Base-by-base conservation (phyloP, 129 eudicot genomes). In the Deinandra increscens region DNA sequence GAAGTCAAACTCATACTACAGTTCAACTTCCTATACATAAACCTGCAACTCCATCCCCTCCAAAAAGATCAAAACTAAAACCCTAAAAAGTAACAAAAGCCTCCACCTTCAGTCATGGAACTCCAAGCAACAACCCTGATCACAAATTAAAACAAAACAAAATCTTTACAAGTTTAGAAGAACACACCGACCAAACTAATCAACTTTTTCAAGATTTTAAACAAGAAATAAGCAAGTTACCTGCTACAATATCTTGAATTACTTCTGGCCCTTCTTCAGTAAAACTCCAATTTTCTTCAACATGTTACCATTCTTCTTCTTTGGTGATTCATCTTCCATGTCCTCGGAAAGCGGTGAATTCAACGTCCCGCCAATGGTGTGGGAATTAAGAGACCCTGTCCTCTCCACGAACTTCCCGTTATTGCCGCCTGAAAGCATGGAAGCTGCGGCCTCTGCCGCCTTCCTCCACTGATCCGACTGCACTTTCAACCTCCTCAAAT, bases 391-490 rank as follows among this genome's bases (percentile, higher is more conserved):
- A 9, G 91, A 86, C 3, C 92, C 96, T 6, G 91, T 79, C 48
- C 90, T 72, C 68, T 86, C 91, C 43, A 76, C 75, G 70, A 37
- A 69, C 53, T 92, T 88, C 50, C 89, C 98, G 15, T 86, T 81
- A 59, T 77, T 73, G 14, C 80, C 89, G 7, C 80, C 78, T 0
- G 97, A 86, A 39, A 93, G 84, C 85, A 93, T 87, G 11, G 88
- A 70, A 8, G 99, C 88, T 46, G 99, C 99, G 5, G 99, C 97
- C 78, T 93, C 99, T 0, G 99, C 99, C 3, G 99, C 99, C 70
- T 93, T 93, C 82, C 99, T 81, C 99, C 99, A 93, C 79, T 93
- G 99, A 71, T 93, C 97, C 6, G 86, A 75, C 70, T 93, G 99
- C 65, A 93, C 95, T 58, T 93, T 93, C 79, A 93, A 71, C 59